Conservation (phyloP, 2,329 filamentous ascomycete species). For the Ploettnerulaceae sp. region DNA sequence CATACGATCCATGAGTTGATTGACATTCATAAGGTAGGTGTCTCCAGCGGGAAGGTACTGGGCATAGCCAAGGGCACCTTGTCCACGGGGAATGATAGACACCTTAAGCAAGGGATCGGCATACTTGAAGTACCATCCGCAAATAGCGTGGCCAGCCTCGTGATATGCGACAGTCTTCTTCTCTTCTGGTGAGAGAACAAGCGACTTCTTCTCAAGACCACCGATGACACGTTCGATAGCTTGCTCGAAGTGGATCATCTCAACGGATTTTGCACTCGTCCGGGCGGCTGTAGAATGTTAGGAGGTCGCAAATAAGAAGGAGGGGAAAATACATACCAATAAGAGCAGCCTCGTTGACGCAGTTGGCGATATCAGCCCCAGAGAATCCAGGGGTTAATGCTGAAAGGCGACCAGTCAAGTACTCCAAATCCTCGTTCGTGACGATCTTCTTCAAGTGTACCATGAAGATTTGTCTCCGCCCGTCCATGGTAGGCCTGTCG, state of each 20-base stretch:
- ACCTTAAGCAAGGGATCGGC: constrained; percentile 98
- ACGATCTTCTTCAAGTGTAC: constrained; percentile 95
- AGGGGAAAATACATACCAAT: constrained; percentile 63
- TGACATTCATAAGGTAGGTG: constrained; percentile 90
- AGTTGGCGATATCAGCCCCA: constrained; percentile 97
- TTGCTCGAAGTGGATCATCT: constrained; percentile 90
- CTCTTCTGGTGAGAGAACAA: constrained; percentile 88
- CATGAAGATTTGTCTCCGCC: constrained; percentile 90
- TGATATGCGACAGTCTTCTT: constrained; percentile 97
- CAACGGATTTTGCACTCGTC: constrained; percentile 71
- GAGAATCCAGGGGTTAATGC: constrained; percentile 95
- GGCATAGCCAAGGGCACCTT: constrained; percentile 89
- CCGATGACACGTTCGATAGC: constrained; percentile 97
- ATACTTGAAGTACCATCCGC: constrained; percentile 94
- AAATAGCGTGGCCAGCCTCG: constrained; percentile 96
- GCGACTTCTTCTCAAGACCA: constrained; percentile 93
- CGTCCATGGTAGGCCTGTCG: constrained; percentile 93
- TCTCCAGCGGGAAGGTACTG: constrained; percentile 93
- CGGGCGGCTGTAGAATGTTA: constrained; percentile 67
- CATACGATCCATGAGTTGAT: constrained; percentile 98
- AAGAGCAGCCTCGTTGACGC: constrained; percentile 93
- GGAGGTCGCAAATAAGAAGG: constrained; percentile 20
- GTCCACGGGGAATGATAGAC: constrained; percentile 94
- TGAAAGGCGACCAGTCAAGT: constrained; percentile 80
- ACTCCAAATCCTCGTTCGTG: constrained; percentile 83